Percentiles rank a stretch among this genome's conserved stretches.
phyloP scores from a whole-genome alignment of 352 stramenopile species.

The Phytopythium helicoides region DNA sequence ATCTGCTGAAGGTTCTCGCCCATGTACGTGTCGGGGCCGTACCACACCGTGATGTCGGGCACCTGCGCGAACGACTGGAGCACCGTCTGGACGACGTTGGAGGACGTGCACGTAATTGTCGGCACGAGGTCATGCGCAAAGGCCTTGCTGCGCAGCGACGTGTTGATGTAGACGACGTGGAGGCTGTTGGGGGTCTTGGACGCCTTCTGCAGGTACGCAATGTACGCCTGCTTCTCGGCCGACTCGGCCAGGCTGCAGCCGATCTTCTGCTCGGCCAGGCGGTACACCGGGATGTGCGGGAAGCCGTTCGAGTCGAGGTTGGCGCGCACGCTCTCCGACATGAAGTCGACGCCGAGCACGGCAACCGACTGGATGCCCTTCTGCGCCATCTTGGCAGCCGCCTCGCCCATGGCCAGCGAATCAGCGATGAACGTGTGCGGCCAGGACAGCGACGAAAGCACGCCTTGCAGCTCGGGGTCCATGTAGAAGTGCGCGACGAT shows the following conservation, averaged over 20 bases:
- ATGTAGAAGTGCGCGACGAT: constrained; percentile 99
- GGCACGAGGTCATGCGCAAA: constrained; percentile 92
- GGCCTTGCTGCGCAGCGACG: constrained; percentile 95
- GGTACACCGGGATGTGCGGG: constrained; percentile 93
- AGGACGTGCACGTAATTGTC: constrained; percentile 97
- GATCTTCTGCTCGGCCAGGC: constrained; percentile 90
- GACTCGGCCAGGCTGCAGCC: constrained; percentile 95
- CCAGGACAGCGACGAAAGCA: constrained; percentile 82
- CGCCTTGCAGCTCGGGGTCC: constrained; percentile 94
- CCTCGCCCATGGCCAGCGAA: constrained; percentile 97
- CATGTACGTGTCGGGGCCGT: constrained; percentile 98
- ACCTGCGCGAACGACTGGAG: constrained; percentile 93
- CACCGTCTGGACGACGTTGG: constrained; percentile 96
- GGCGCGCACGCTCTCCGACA: constrained; percentile 94
- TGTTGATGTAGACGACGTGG: constrained; percentile 99
- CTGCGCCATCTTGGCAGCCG: constrained; percentile 93
- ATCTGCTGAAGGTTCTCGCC: constrained; percentile 96
- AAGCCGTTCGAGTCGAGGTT: constrained; percentile 94
- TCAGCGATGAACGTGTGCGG: constrained; percentile 94
- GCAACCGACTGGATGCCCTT: constrained; percentile 89
- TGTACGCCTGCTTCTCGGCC: constrained; percentile 91
- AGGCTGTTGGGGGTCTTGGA: constrained; percentile 88
- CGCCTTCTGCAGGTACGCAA: constrained; percentile 91
- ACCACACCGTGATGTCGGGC: constrained; percentile 88
- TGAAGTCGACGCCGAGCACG: constrained; percentile 97